Conservation (phyloP, 768 basidiomycete genomes). For the Collybia sp. region DNA sequence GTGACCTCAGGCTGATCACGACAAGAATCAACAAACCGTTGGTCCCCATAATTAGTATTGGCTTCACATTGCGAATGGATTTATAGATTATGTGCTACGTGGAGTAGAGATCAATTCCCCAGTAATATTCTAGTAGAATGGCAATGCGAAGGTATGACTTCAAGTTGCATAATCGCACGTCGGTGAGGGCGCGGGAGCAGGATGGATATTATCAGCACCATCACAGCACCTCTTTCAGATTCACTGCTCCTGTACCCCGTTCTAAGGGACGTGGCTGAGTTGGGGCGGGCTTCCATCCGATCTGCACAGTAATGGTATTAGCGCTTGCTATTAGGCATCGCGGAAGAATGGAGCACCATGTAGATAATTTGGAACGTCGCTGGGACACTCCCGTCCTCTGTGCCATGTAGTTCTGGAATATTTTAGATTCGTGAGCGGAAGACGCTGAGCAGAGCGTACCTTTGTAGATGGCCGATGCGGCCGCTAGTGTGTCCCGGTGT, state of each 20-base stretch:
- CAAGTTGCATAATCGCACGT: no score
- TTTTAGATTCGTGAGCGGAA: not conserved
- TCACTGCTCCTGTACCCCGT: constrained; percentile 40
- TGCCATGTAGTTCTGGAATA: constrained; percentile 71
- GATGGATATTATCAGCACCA: not conserved
- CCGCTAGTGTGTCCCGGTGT: constrained; percentile 82
- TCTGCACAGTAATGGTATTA: constrained; percentile 19
- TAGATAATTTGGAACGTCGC: constrained; percentile 97
- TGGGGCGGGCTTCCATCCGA: constrained; percentile 43
- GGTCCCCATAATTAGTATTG: no score
- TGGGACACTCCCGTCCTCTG: constrained; percentile 78
- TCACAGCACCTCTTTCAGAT: constrained; percentile 36
- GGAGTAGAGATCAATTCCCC: no score
- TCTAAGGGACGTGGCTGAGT: constrained; percentile 39
- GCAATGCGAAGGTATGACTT: no score
- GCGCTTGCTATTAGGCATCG: not conserved
- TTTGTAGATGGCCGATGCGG: constrained; percentile 92
- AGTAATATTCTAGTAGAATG: no score
- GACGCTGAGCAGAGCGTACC: constrained; percentile 38
- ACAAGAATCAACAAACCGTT: no score
- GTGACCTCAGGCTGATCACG: no score
- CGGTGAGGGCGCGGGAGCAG: no score
- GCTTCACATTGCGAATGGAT: no score
- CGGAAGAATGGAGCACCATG: constrained; percentile 52
- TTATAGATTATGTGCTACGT: no score